Base-by-base conservation (phyloP, 2,329 filamentous ascomycete species). In the Paraphaeosphaeria minitans region DNA sequence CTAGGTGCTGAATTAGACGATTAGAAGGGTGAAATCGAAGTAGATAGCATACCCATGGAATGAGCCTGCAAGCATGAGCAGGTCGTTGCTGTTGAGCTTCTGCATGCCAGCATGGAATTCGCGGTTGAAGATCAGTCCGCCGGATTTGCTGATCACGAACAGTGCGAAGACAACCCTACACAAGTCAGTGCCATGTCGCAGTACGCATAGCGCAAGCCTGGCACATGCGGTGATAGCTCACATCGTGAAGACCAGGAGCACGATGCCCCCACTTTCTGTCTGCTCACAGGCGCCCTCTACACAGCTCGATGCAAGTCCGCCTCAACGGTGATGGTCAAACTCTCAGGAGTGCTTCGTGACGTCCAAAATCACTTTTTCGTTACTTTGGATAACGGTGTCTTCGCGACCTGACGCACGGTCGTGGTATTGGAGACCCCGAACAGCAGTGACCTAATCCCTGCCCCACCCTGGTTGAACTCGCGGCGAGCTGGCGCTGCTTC, bases 141-240 rank as follows among this genome's bases (percentile, higher is more conserved):
- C 95, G 65, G 95, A 93, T 85, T 99, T 99, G 84, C 97, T 98
- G 83, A 99, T 97, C 77, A 99, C 90, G 77, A 98, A 93, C 74
- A 99, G 89, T 59, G 93, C 89, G 78, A 96, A 95, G 77, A 99
- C 90, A 66, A 93, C 91, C 95, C 93, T 98, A 68, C n/a, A 55
- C 10, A 12, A 33, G 16, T 72, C 52, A 72, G 66, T 51, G 31
- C 3, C 9, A 43, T 35, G 29, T 35, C 35, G 19, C 16, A 39
- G 24, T 24, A 19, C 24, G 45, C 24, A 48, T 24, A 10, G 24
- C 27, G 37, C 33, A 33, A 29, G 19, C 35, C 29, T 24, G 19
- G 53, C 39, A 9, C 31, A 31, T 53, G 51, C 41, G 29, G 19
- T 24, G 27, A 35, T 14, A 33, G 31, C 51, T 45, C 31, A 53